Evolutionary conservation across 371 early-diverging fungal species (phyloP), one percentile per base, ranked within the genome.

Genomic region (Conidiobolus coronatus): DNA sequence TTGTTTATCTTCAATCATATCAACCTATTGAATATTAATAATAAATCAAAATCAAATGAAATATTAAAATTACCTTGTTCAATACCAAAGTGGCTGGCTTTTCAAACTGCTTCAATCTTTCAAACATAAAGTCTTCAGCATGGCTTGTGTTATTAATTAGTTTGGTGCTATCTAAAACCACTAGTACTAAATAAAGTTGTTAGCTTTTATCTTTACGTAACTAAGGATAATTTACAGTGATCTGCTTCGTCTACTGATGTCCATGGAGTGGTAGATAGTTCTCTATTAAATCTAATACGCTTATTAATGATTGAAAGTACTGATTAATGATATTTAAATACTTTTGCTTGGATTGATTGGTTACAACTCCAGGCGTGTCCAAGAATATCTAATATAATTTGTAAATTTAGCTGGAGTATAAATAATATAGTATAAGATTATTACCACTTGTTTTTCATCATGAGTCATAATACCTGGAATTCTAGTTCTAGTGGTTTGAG

Each of bases 401-500:
- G 29, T 9, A 5, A 29, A 29, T 5, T 29, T 29, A 29, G 9
- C 29, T 29, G 9, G 29, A 29, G 3, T n/a, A n/a, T 29, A 29
- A 29, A 5, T 29, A 29, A 29, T 5, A 75, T 53, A 52, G 76
- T 73, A 2, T 65, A 42, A 57, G 58, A 39, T 1, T 21, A 20
- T 46, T 52, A 71, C 66, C 48, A 79, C 53, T 56, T 79, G 79
- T 36, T 61, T 53, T 40, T 70, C 64, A 14, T 64, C 65, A 42
- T 67, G 64, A 0, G 81, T 67, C 8, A 67, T 49, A 0, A 74
- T 62, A 4, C 68, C 78, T 4, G 55, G 53, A 33, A 57, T 60
- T 50, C 59, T 65, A 18, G 71, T 70, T 22, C 84, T 60, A 7
- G 84, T 83, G 1, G 84, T 81, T 53, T 83, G 84, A 24, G 84